These are phyloP conservation scores for Lactifluus hygrophoroides DNA, from an alignment of 768 basidiomycete genomes.

Conservation along the genomic window DNA sequence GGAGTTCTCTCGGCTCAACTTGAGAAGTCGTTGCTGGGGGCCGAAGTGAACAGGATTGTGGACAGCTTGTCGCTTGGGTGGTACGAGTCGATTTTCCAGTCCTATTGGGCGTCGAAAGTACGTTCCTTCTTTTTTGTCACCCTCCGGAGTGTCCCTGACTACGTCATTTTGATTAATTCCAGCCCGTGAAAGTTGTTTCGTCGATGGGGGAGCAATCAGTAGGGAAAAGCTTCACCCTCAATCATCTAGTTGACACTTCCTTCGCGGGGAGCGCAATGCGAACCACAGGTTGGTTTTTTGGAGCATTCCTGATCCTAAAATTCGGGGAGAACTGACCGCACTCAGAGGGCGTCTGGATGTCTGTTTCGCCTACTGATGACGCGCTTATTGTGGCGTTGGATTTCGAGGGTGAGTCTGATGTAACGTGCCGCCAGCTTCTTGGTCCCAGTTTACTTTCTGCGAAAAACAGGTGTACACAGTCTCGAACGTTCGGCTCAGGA, in stretches of 20 bases:
- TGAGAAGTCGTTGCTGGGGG: constrained; percentile 50
- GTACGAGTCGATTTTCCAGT: constrained; percentile 58
- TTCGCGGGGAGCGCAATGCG: constrained; percentile 61
- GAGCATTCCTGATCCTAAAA: neutral
- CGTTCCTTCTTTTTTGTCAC: neutral
- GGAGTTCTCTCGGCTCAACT: constrained; percentile 41
- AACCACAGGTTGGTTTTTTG: constrained; percentile 35
- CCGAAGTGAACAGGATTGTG: constrained; percentile 50
- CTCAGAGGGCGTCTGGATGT: constrained; percentile 58
- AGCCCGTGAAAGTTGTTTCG: constrained; percentile 58
- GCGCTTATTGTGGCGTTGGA: constrained; percentile 50
- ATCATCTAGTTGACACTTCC: constrained; percentile 55
- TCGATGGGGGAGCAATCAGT: constrained; percentile 67
- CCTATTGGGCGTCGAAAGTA: constrained; percentile 53
- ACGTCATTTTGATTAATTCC: neutral
- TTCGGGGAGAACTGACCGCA: neutral
- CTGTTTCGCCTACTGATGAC: constrained; percentile 52
- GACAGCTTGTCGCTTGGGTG: constrained; percentile 50
- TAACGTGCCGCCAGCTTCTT: too few species aligned
- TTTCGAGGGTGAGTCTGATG: constrained; percentile 42
- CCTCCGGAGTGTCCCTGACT: neutral
- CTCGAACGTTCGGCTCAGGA: constrained; percentile 59
- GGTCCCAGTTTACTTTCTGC: neutral
- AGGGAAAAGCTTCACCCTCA: constrained; percentile 50
- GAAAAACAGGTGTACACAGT: constrained; percentile 44